A percentile compares a stretch with the other conserved stretches of the same genome.
phyloP scores from a whole-genome alignment of 2,329 filamentous ascomycete species.

The Incumbomyces delicatus region DNA sequence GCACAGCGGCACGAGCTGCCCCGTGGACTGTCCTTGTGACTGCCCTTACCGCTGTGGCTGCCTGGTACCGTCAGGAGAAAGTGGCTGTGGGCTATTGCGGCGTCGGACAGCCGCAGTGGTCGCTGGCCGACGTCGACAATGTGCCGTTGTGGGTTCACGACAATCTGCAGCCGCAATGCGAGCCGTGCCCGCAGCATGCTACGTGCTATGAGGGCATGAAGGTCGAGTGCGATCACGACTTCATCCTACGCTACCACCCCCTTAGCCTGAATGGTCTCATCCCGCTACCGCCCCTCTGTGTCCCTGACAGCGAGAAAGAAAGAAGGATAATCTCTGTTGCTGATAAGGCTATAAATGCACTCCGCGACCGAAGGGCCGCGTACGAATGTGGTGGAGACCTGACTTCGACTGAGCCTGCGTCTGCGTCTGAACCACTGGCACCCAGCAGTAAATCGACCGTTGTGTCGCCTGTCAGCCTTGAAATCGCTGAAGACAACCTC shows the following conservation, averaged over 20 bases:
- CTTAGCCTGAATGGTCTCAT: conserved; percentile 70
- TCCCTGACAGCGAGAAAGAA: conserved; percentile 87
- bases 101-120: conserved; percentile 57
- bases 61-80: conserved; percentile 91
- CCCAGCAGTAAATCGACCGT: conserved; percentile 22
- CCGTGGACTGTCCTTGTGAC: conserved; percentile 62
- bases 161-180: conserved; percentile 65
- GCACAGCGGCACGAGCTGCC: conserved; percentile 50
- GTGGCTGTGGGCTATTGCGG: conserved; percentile 93
- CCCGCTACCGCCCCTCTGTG: conserved; percentile 81
- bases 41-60: conserved; percentile 60
- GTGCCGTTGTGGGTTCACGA: conserved; percentile 65
- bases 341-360: conserved; percentile 74
- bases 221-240: conserved; percentile 75
- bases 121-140: conserved; percentile 46
- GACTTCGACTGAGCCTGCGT: conserved; percentile 24
- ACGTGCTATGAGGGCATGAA: conserved; percentile 73
- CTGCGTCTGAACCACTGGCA: conserved; percentile 20
- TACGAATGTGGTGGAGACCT: conserved; percentile 70
- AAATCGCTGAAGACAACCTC: conserved; percentile 59
- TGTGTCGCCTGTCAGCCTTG: conserved; percentile 44
- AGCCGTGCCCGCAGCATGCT: conserved; percentile 81
- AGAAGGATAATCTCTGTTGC: conserved; percentile 78
- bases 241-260: conserved; percentile 74
- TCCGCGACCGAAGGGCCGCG: conserved; percentile 74